A percentile compares a stretch with the other conserved stretches of the same genome.
phyloP scores from a whole-genome alignment of 305 asterid genomes.

The Solanum hybrid region DNA sequence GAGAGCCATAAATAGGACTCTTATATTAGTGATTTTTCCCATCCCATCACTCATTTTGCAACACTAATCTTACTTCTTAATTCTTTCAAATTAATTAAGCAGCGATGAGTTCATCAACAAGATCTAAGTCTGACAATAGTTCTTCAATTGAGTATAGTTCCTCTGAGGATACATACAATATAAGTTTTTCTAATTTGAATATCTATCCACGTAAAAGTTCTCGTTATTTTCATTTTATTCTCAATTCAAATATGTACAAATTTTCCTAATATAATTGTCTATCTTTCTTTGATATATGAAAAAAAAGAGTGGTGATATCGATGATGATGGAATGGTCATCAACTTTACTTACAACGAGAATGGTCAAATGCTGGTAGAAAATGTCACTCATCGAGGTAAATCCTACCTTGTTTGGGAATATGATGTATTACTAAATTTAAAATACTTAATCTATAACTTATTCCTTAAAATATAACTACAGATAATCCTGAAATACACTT shows the following conservation, averaged over 20 bases:
- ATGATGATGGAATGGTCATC: background rate
- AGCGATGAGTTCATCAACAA: background rate
- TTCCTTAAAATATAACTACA: no score
- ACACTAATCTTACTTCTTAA: background rate
- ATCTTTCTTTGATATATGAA: background rate
- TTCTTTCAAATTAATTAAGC: background rate
- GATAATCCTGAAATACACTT: background rate
- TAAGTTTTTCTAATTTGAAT: no score
- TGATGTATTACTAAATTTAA: background rate
- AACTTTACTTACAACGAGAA: background rate
- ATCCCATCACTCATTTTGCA: background rate
- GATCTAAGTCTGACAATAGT: background rate
- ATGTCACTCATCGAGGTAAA: background rate
- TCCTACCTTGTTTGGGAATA: background rate
- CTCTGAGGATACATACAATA: background rate
- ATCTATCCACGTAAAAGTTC: no score
- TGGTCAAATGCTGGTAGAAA: background rate
- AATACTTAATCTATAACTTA: background rate
- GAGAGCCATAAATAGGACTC: background rate
- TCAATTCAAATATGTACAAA: background rate
- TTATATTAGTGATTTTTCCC: background rate
- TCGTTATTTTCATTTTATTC: no score
- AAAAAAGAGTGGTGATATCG: background rate
- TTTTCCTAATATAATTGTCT: background rate
- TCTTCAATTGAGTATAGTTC: background rate